Evolutionary conservation across 2,329 filamentous ascomycete species (phyloP).

Genomic region (Neonectria hederae): DNA sequence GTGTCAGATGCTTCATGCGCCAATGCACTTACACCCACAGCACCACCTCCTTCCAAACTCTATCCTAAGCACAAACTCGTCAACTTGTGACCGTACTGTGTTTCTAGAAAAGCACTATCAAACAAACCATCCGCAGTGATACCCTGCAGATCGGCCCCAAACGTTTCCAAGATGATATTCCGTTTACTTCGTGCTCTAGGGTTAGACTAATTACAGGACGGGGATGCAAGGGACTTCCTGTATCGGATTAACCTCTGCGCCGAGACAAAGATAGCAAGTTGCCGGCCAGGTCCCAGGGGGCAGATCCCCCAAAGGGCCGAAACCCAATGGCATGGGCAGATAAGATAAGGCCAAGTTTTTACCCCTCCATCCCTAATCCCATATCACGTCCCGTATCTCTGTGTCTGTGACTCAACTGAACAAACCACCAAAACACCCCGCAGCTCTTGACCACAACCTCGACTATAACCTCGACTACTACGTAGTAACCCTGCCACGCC

Average conservation of each 20-base stretch:
- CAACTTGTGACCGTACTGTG: constrained; percentile 6
- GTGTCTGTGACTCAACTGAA: constrained; percentile 3
- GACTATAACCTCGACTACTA: constrained; percentile 2
- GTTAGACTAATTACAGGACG: neutral
- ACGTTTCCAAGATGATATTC: neutral
- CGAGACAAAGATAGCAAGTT: neutral
- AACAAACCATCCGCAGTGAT: neutral
- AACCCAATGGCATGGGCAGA: constrained; percentile 11
- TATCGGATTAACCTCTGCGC: constrained; percentile 4
- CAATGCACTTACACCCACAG: too few relatives aligned
- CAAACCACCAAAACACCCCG: constrained; percentile 14
- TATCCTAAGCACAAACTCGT: constrained; percentile 4
- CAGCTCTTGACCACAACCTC: constrained; percentile 7
- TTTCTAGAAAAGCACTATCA: neutral
- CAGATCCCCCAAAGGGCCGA: neutral
- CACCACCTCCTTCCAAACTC: neutral
- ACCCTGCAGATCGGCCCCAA: neutral
- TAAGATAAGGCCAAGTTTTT: constrained; percentile 7
- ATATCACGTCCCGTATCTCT: neutral
- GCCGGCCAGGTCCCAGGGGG: neutral
- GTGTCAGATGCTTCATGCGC: neutral
- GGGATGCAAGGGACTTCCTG: neutral
- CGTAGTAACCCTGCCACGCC: neutral
- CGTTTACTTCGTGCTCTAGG: neutral
- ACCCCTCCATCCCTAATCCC: constrained; percentile 5